These are phyloP conservation scores for Microbotryum saponariae DNA, from an alignment of 1,284 basidiomycete species.

Conservation along the genomic window DNA sequence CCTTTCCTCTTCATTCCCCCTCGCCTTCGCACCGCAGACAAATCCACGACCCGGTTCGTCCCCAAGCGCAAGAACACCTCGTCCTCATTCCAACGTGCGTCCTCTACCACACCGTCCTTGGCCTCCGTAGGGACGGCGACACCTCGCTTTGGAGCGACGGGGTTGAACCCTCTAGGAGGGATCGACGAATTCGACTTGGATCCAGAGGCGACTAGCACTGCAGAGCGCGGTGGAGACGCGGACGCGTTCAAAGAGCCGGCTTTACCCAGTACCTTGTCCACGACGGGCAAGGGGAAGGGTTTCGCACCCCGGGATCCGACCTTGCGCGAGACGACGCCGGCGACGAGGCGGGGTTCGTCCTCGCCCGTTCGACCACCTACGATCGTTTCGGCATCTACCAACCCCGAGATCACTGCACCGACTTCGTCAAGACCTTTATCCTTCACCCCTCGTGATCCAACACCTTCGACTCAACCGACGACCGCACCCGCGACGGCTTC, in stretches of 20 bases:
- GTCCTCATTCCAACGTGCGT: conserved; percentile 32
- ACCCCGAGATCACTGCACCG: too few species aligned
- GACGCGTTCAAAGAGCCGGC: not conserved
- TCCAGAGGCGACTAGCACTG: not conserved
- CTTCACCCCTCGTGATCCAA: too few species aligned
- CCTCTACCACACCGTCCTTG: conserved; percentile 16
- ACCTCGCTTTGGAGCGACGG: not conserved
- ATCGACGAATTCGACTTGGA: not conserved
- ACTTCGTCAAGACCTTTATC: too few species aligned
- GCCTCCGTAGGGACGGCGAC: not conserved
- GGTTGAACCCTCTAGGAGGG: not conserved
- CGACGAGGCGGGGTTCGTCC: too few species aligned
- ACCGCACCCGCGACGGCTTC: too few species aligned
- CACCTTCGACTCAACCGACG: too few species aligned
- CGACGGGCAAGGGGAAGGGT: not conserved
- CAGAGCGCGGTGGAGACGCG: not conserved
- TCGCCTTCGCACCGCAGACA: conserved; percentile 10
- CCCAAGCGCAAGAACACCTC: conserved; percentile 58
- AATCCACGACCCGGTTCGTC: conserved; percentile 71
- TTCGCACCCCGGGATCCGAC: too few species aligned
- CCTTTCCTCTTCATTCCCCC: too few species aligned
- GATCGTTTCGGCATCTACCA: too few species aligned
- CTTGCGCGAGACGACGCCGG: too few species aligned
- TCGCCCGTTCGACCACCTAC: too few species aligned
- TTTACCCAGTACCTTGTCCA: not conserved